A percentile compares a stretch with the other conserved stretches of the same genome.
Conservation (phyloP, 1,284 basidiomycete species). For the Cutaneotrichosporon curvatum region DNA sequence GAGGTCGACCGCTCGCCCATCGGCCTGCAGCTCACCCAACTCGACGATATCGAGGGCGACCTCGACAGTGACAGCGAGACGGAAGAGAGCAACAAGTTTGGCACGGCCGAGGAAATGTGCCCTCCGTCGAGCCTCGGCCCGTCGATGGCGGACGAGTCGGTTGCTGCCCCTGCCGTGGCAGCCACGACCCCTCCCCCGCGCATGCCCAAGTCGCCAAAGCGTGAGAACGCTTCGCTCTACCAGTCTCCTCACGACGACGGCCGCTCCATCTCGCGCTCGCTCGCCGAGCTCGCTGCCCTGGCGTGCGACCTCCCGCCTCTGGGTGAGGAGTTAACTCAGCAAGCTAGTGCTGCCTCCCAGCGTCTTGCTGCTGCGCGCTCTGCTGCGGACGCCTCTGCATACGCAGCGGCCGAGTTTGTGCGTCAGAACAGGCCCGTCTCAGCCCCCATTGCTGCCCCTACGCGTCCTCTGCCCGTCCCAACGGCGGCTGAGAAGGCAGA, state of each 20-base stretch:
- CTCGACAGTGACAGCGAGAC: slow-evolving; percentile 6
- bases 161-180: too few species aligned
- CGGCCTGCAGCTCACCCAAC: slow-evolving; percentile 1
- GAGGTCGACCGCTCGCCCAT: slow-evolving; percentile 1
- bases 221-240: slow-evolving; percentile 8
- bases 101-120: background rate
- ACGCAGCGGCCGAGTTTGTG: too few species aligned
- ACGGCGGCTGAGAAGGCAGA: background rate
- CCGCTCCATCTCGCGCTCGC: slow-evolving; percentile 14
- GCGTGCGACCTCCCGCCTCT: slow-evolving; percentile 17
- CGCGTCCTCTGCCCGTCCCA: too few species aligned
- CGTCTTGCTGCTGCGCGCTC: slow-evolving; percentile 1
- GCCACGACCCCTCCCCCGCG: background rate
- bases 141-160: too few species aligned
- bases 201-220: slow-evolving; percentile 7
- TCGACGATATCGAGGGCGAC: slow-evolving; percentile 3
- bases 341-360: slow-evolving; percentile 3
- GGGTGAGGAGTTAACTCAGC: slow-evolving; percentile 7
- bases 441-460: too few species aligned
- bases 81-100: slow-evolving; percentile 1
- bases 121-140: too few species aligned
- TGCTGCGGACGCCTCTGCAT: too few species aligned
- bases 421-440: too few species aligned
- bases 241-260: slow-evolving; percentile 14
- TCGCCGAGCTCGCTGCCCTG: slow-evolving; percentile 15